Conservation (phyloP, 2,329 filamentous ascomycete species). For the Ceratocystis variospora region DNA sequence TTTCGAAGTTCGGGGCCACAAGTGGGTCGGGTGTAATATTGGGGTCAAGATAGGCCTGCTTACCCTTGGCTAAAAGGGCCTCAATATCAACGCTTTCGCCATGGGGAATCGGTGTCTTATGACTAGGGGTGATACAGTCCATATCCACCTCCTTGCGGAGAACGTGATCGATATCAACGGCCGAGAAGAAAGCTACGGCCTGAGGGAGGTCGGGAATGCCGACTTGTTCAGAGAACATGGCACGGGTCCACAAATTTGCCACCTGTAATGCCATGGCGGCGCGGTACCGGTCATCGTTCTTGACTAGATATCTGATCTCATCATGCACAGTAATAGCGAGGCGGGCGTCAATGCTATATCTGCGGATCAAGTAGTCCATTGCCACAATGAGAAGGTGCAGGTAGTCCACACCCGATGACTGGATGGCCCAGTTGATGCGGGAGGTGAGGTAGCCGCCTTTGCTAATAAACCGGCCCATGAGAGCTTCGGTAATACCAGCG, state of each 20-base stretch:
- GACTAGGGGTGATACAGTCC: conserved; percentile 87
- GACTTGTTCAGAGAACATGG: conserved; percentile 94
- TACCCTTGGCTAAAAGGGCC: conserved; percentile 60
- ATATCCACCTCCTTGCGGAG: conserved; percentile 97
- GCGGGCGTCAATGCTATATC: conserved; percentile 72
- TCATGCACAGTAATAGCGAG: conserved; percentile 92
- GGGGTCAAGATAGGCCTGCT: conserved; percentile 54
- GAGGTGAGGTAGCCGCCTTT: conserved; percentile 90
- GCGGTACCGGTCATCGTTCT: conserved; percentile 71
- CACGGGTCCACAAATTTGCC: conserved; percentile 88
- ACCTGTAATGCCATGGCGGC: conserved; percentile 87
- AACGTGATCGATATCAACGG: conserved; percentile 87
- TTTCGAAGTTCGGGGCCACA: conserved; percentile 42
- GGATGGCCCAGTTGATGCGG: conserved; percentile 97
- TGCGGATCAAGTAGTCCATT: conserved; percentile 85
- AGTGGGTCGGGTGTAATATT: conserved; percentile 40
- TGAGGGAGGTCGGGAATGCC: conserved; percentile 92
- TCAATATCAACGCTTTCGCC: conserved; percentile 79
- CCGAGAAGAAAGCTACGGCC: conserved; percentile 87
- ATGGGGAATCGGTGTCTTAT: conserved; percentile 60
- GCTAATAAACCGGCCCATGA: conserved; percentile 76
- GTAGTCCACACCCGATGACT: conserved; percentile 94
- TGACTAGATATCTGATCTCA: conserved; percentile 88
- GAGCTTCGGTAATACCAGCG: conserved; percentile 87
- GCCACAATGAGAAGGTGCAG: conserved; percentile 81